Conservation (phyloP, 331 rosid genomes). For the Phaseolus coccineus region DNA sequence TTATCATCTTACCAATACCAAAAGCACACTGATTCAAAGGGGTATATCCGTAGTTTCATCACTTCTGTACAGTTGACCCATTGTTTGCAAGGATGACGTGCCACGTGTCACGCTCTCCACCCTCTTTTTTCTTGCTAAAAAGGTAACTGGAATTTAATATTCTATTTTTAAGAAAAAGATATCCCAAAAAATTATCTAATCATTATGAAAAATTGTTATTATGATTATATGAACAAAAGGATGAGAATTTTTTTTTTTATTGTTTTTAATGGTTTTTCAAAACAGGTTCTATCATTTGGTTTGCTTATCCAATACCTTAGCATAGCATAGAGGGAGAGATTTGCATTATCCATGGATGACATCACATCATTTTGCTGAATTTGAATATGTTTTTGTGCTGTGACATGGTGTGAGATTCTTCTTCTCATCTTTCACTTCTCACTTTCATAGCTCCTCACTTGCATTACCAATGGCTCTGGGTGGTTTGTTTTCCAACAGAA, state of each 20-base stretch:
- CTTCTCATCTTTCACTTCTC: conserved; percentile 20
- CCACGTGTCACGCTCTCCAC: conserved; percentile 64
- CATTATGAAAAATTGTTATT: conserved; percentile 7
- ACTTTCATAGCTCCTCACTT: conserved; percentile 9
- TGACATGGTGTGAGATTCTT: conserved; percentile 27
- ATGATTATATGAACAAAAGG: conserved; percentile 9
- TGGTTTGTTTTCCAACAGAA: conserved; percentile 72
- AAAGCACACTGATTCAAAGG: neutral
- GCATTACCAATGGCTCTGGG: conserved; percentile 69
- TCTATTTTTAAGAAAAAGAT: neutral
- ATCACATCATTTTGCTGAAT: conserved; percentile 12
- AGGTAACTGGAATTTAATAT: conserved; percentile 52
- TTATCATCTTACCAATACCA: neutral
- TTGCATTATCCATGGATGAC: conserved; percentile 30
- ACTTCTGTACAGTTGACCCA: neutral
- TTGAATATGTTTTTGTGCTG: conserved; percentile 21
- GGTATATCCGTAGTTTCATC: neutral
- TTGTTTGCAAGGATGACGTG: conserved; percentile 35
- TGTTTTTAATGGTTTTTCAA: neutral
- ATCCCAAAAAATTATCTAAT: neutral
- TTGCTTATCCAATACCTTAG: conserved; percentile 26
- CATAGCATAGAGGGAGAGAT: neutral
- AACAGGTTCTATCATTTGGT: neutral
- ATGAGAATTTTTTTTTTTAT: neutral
- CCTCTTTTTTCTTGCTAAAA: conserved; percentile 53